Evolutionary conservation across 2,329 filamentous ascomycete species (phyloP).

Genomic region (Microcyclosporella mali): DNA sequence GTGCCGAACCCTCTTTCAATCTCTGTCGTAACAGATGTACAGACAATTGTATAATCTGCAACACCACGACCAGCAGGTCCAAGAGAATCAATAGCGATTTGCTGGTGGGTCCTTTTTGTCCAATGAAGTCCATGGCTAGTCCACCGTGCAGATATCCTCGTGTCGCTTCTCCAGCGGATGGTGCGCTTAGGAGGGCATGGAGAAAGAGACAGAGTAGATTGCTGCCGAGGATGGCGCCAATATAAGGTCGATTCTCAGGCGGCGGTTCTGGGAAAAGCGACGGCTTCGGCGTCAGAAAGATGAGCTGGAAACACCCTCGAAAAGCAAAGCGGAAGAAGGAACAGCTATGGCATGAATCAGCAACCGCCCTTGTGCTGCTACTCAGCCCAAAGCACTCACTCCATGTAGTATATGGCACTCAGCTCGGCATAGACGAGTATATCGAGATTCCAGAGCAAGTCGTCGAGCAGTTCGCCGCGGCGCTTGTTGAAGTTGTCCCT

Average conservation of each 20-base stretch:
- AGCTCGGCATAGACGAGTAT: constrained; percentile 57
- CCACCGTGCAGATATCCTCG: constrained; percentile 56
- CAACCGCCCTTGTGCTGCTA: constrained; percentile 12
- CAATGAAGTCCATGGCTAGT: constrained; percentile 59
- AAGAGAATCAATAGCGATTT: constrained; percentile 47
- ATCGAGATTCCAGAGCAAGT: constrained; percentile 53
- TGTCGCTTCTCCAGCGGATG: constrained; percentile 43
- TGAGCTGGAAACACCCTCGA: constrained; percentile 50
- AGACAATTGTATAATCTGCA: constrained; percentile 54
- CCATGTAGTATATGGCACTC: constrained; percentile 57
- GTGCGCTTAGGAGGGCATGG: constrained; percentile 40
- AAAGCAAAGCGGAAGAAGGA: constrained; percentile 51
- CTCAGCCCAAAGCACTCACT: constrained; percentile 39
- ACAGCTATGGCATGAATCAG: constrained; percentile 35
- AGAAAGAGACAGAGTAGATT: constrained; percentile 53
- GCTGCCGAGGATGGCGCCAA: constrained; percentile 48
- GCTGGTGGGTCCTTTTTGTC: constrained; percentile 52
- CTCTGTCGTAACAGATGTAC: constrained; percentile 48
- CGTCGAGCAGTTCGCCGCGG: constrained; percentile 47
- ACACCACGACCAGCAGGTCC: constrained; percentile 48
- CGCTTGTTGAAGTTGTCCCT: constrained; percentile 34
- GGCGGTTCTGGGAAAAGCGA: constrained; percentile 45
- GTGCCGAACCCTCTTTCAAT: constrained; percentile 35
- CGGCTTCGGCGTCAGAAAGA: constrained; percentile 55
- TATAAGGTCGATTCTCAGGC: constrained; percentile 44